Conservation (phyloP, 1,284 basidiomycete genomes). For the Tremellales sp. region DNA sequence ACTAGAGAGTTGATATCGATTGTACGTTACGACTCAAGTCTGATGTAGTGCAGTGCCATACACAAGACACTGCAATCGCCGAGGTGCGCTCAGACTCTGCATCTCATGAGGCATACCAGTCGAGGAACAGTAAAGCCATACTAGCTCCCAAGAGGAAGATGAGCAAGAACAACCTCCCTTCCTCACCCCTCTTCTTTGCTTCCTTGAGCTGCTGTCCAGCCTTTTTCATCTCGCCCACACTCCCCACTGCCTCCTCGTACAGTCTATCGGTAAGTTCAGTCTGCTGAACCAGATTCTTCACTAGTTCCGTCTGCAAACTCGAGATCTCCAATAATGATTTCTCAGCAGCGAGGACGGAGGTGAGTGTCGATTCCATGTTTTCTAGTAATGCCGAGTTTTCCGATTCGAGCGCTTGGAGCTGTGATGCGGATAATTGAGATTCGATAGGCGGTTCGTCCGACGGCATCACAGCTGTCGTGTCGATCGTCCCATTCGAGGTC, state of each 20-base stretch:
- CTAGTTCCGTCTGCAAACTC: conserved; percentile 55
- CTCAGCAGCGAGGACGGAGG: conserved; percentile 53
- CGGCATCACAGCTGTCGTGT: conserved; percentile 13
- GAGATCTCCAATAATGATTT: conserved; percentile 54
- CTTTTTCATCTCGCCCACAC: conserved; percentile 51
- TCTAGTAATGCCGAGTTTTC: conserved; percentile 54
- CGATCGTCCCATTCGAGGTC: not conserved
- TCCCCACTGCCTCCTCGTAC: conserved; percentile 54
- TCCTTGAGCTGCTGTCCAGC: conserved; percentile 55
- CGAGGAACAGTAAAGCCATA: conserved; percentile 54
- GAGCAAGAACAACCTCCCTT: conserved; percentile 53
- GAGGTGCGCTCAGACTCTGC: not conserved
- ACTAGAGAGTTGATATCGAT: not conserved
- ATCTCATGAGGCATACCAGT: conserved; percentile 47
- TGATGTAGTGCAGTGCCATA: not conserved
- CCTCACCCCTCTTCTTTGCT: conserved; percentile 53
- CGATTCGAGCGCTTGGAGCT: conserved; percentile 54
- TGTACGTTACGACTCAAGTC: not conserved
- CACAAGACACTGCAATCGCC: not conserved
- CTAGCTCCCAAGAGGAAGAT: conserved; percentile 54
- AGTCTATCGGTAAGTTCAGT: conserved; percentile 54
- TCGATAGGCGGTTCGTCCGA: conserved; percentile 37
- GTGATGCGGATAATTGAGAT: conserved; percentile 42
- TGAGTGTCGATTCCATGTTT: conserved; percentile 52
- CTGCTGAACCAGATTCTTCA: conserved; percentile 54